These are phyloP conservation scores for Daphne laureola DNA, from an alignment of 441 rosid species.

Conservation along the genomic window DNA sequence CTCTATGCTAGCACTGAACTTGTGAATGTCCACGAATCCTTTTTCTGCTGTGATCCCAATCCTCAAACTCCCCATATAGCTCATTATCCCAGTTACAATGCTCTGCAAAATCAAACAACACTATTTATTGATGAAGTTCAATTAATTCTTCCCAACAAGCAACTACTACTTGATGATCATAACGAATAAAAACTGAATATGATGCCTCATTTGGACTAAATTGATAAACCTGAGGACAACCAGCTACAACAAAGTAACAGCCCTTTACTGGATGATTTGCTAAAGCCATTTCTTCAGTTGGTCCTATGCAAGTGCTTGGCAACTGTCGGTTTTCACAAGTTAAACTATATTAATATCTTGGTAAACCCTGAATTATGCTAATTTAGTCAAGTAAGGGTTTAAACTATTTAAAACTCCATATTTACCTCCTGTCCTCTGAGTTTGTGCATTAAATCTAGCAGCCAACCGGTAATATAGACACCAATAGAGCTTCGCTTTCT, in stretches of 20 bases:
- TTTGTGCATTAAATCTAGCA: conserved; percentile 24
- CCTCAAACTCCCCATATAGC: conserved; percentile 37
- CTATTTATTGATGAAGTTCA: background rate
- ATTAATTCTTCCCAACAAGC: no score
- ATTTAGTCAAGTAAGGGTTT: no score
- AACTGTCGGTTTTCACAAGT: conserved; percentile 20
- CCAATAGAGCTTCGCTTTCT: conserved; percentile 26
- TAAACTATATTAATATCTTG: no score
- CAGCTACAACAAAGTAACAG: conserved; percentile 28
- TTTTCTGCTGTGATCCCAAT: conserved; percentile 37
- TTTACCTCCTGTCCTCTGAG: conserved; percentile 31
- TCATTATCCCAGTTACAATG: conserved; percentile 28
- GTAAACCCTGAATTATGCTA: no score
- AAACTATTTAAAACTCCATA: no score
- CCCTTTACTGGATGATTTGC: conserved; percentile 36
- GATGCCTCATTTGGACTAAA: background rate
- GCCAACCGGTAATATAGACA: conserved; percentile 22
- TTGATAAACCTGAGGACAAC: conserved; percentile 32
- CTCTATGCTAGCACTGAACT: conserved; percentile 27
- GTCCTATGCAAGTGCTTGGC: conserved; percentile 29
- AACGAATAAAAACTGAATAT: background rate
- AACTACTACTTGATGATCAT: no score
- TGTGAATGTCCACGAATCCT: conserved; percentile 29
- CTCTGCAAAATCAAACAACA: conserved; percentile 24
- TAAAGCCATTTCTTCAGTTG: conserved; percentile 30